These are phyloP conservation scores for Borovskyia barvae DNA, from an alignment of 208 protist genomes.

Conservation along the genomic window DNA sequence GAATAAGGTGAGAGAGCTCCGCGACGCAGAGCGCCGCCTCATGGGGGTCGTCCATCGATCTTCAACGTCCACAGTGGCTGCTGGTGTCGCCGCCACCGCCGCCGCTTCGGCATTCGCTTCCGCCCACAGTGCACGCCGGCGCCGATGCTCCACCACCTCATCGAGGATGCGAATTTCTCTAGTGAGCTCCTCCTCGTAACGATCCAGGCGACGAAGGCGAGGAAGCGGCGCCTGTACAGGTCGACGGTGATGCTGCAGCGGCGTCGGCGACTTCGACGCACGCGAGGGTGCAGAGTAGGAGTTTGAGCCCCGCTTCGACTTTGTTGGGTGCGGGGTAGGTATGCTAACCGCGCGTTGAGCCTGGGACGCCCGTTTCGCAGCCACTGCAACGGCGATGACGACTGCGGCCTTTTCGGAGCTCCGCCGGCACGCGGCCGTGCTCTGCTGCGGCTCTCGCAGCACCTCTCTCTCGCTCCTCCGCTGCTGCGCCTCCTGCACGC, in stretches of 20 bases:
- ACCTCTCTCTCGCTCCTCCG: background rate
- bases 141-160: constrained; percentile 13
- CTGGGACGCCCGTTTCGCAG: constrained; percentile 18
- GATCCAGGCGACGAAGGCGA: constrained; percentile 1
- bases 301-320: too few species aligned
- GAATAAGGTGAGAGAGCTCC: too few species aligned
- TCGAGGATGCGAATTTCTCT: constrained; percentile 16
- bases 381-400: constrained; percentile 7
- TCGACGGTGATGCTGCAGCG: background rate
- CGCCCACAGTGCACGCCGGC: constrained; percentile 17
- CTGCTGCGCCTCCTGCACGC: constrained; percentile 12
- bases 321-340: too few species aligned
- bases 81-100: background rate
- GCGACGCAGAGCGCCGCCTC: too few species aligned
- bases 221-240: background rate
- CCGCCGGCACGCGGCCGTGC: background rate
- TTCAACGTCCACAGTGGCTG: too few species aligned
- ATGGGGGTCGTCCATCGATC: too few species aligned
- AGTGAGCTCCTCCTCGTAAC: constrained; percentile 17
- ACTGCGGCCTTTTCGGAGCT: constrained; percentile 8
- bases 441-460: background rate
- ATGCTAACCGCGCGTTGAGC: too few species aligned
- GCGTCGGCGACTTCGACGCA: background rate
- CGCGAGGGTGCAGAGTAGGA: too few species aligned
- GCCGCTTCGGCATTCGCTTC: constrained; percentile 8